Evolutionary conservation across 495 filamentous ascomycete species (phyloP).

Genomic region (Pseudoneurospora amorphoporcata): DNA sequence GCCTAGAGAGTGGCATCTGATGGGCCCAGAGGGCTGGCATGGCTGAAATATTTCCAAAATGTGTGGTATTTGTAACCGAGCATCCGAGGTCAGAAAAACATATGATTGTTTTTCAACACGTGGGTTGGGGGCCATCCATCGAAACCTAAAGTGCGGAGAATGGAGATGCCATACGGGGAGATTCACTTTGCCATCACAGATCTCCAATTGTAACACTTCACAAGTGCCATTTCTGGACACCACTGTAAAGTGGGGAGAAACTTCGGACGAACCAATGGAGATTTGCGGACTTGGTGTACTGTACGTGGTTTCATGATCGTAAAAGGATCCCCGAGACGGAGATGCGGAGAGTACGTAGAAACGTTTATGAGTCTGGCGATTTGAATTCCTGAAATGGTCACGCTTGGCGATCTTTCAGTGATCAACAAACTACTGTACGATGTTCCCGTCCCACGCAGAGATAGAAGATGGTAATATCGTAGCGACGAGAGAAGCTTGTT

Average conservation of each 20-base stretch:
- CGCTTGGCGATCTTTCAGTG: background rate
- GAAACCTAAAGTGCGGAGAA: background rate
- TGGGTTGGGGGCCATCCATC: background rate
- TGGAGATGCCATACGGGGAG: background rate
- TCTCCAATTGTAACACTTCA: background rate
- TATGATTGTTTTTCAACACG: background rate
- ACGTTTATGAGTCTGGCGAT: background rate
- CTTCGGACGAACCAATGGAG: background rate
- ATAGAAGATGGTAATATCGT: background rate
- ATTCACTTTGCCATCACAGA: background rate
- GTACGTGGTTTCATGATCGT: background rate
- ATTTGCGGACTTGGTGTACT: background rate
- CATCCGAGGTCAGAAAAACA: background rate
- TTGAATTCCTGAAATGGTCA: background rate
- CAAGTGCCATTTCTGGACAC: background rate
- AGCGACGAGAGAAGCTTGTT: background rate
- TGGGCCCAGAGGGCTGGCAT: background rate
- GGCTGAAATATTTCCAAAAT: background rate
- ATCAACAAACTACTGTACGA: background rate
- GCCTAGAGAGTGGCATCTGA: background rate
- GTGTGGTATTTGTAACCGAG: background rate
- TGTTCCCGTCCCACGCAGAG: background rate
- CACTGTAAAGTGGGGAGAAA: background rate
- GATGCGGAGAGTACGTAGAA: background rate
- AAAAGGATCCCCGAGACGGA: background rate